Base-by-base conservation (phyloP, 2,329 filamentous ascomycete species). In the Sporothrix luriei region DNA sequence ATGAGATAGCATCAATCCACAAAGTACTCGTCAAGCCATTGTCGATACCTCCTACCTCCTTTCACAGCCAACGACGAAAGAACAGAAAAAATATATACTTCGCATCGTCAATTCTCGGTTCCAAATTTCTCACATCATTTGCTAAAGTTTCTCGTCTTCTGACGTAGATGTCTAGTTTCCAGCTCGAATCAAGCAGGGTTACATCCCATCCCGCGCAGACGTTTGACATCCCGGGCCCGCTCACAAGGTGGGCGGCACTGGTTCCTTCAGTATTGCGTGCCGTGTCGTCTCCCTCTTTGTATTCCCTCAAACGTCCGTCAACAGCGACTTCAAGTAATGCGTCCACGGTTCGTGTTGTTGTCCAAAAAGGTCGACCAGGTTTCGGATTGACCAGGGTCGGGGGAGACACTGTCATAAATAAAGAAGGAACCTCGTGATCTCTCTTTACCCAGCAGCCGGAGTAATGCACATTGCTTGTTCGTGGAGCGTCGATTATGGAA, bases 331-430 rank as follows among this genome's bases (percentile, higher is more conserved):
- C 40, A 68, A 29, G 61, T 65, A n/a, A 49, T 29, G 43, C 16
- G 24, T 49, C 61, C 61, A n/a, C 29, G 61, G 43, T 40, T 68
- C 57, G 16, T 2, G n/a, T 38, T 51, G 24, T 48, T n/a, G 21
- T 54, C 29, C 7, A 33, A 49, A 16, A 21, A 24, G 21, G 33
- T 21, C 29, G 64, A 66, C 64, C 64, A 43, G 64, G 48, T 66
- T 66, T 66, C 64, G 64, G 49, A 66, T 49, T 49, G 64, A 54
- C 64, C 64, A 66, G 64, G 64, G 64, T 49, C 9, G 16, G 4
- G 57, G 16, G 1, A 2, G 7, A 16, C 14, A 62, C 4, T 24
- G 52, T 11, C 4, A 62, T 24, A 62, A 62, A 54, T 16, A 54
- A 46, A 62, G 38, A 62, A 62, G 16, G 7, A 57, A 24, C 33